Base-by-base conservation (phyloP, 2,329 filamentous ascomycete genomes). In the Ophiognomonia clavigignenti-juglandacearum region DNA sequence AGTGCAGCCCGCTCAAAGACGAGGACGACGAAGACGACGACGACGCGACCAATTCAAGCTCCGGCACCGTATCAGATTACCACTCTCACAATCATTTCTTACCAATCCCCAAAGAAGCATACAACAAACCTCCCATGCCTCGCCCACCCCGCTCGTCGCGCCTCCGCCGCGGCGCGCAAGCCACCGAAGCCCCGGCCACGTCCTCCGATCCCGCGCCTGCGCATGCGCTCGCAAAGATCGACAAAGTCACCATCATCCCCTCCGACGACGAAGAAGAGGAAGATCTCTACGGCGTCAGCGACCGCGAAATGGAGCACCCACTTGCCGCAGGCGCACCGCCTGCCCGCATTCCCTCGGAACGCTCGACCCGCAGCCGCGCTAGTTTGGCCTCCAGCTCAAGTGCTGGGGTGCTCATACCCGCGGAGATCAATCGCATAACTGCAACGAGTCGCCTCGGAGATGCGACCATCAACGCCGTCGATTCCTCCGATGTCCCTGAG, bases 381-480 rank as follows among this genome's bases (percentile, higher is more conserved):
- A 29, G 6, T 18, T 2, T 29, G 19, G 26, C 9, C 4, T 22
- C 48, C 31, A 45, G 53, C 34, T 45, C 55, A 27, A 54, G 56
- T 4, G 31, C 50, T 18, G 51, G 35, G 37, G 57, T 54, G 16
- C 43, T 62, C 43, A 55, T 60, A 13, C 47, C 55, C 13, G 47
- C 57, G 18, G 58, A 43, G n/a, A 54, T 47, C 31, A 59, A 58
- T 38, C 63, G 64, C 38, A 66, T 72, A 52, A 59, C 60, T 3
- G 68, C 68, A 6, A 58, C 71, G 36, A 58, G 63, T 22, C 56
- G 60, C 9, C 60, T 71, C 44, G 64, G 68, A 6, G 58, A 59
- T 11, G 56, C 59, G 16, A 51, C 61, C 7, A 34, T 41, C 38
- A 31, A 43, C 19, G 36, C 35, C n/a, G 32, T 18, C n/a, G 43